Evolutionary conservation across 257 asterid genomes (phyloP).

Genomic region (Solanum okadae): DNA sequence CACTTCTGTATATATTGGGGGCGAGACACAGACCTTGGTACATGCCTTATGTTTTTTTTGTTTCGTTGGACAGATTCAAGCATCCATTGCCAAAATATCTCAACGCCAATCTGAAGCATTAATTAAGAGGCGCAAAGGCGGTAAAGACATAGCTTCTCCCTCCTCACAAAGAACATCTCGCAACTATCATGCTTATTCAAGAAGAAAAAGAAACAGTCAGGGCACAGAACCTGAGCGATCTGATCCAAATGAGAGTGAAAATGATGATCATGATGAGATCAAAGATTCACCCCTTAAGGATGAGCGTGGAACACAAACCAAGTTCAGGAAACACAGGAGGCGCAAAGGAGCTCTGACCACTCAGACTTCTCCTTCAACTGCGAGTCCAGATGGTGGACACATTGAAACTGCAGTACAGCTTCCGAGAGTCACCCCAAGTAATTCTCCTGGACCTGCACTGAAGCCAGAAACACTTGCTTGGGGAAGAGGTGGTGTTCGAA

Average conservation of each 20-base stretch:
- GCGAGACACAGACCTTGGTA: background rate
- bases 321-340: conserved; percentile 13
- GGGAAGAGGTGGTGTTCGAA: conserved; percentile 35
- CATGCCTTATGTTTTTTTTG: background rate
- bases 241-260: conserved; percentile 16
- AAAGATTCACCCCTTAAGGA: conserved; percentile 14
- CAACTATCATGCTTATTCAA: conserved; percentile 6
- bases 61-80: conserved; percentile 27
- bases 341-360: conserved; percentile 2
- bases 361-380: conserved; percentile 5
- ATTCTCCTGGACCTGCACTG: background rate
- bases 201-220: conserved; percentile 19
- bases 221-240: conserved; percentile 8
- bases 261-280: conserved; percentile 16
- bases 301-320: conserved; percentile 16
- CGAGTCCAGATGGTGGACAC: conserved; percentile 5
- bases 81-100: conserved; percentile 25
- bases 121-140: conserved; percentile 18
- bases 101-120: conserved; percentile 33
- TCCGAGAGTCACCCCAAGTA: conserved; percentile 3
- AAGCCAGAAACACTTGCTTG: conserved; percentile 22
- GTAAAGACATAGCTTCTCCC: conserved; percentile 9
- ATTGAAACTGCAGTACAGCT: conserved; percentile 7
- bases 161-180: conserved; percentile 8
- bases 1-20: background rate